These are phyloP conservation scores for Neurospora sublineolata DNA, from an alignment of 495 filamentous ascomycete genomes.

Conservation along the genomic window DNA sequence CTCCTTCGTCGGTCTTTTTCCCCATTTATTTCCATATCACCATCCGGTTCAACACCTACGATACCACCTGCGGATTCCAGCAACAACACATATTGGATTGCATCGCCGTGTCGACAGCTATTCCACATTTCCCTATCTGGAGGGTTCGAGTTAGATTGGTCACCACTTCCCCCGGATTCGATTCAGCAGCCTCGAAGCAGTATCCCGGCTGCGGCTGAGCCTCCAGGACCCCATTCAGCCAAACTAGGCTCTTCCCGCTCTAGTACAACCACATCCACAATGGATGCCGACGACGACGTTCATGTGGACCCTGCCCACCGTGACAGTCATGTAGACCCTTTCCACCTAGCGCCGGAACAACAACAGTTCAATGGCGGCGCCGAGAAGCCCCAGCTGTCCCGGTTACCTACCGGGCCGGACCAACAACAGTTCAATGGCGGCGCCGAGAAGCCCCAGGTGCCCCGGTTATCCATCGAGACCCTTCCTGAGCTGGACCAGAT, in stretches of 20 bases:
- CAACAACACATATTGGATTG: not conserved
- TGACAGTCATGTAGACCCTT: no score
- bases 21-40: not conserved
- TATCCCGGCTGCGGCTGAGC: not conserved
- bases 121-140: not conserved
- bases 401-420: not conserved
- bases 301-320: not conserved
- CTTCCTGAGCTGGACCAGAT: slow-evolving; percentile 3
- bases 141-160: not conserved
- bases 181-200: not conserved
- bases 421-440: not conserved
- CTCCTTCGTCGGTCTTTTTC: not conserved
- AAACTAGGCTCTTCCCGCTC: not conserved
- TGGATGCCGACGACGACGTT: slow-evolving; percentile 6
- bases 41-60: not conserved
- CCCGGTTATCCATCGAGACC: not conserved
- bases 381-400: not conserved
- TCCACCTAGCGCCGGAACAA: not conserved
- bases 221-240: not conserved
- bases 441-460: not conserved
- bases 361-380: not conserved
- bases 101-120: not conserved
- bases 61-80: not conserved
- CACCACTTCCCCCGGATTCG: not conserved
- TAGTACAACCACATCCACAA: not conserved